Evolutionary conservation across 345 rosid species (phyloP), one percentile per base, ranked within the genome.

Genomic region (Moricandia arvensis): DNA sequence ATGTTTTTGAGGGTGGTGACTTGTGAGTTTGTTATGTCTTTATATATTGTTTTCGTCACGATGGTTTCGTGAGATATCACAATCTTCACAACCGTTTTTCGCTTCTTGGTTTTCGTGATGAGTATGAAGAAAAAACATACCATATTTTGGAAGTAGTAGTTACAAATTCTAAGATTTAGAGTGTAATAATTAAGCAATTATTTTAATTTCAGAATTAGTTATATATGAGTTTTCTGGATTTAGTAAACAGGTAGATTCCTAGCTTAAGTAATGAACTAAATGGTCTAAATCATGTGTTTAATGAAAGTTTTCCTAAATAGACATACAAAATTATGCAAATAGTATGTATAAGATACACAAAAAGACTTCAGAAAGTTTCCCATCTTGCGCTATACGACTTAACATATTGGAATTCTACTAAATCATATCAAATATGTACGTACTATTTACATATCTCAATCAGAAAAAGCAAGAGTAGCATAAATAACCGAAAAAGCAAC

Each of bases 31-130:
- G 74, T 79, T 73, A 79, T 79, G 70, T 63, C 71, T 68, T 73
- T 73, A 61, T 73, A 66, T 67, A 41, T 38, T 4, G 8, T 68
- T 55, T 33, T 10, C 63, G 53, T 89, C 97, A 89, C 93, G 83
- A 72, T 80, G 63, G 77, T 84, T 84, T 87, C 96, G 89, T 89
- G 93, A 83, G 43, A 68, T 73, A 73, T 68, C 63, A 31, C 57
- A 73, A 71, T 79, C 79, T 35, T 49, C 60, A 65, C 58, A 86
- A 86, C 90, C 83, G 86, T 79, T 75, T 63, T 73, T 45, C 9
- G 11, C 67, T 34, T 75, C 79, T 69, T 74, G 61, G 77, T 80
- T 87, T 84, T 88, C 86, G 79, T 81, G 75, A 79, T 49, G 60
- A 72, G 34, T 67, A 51, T 72, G 34, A 70, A 30, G 30, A 53